Conservation (phyloP, 345 rosid species). For the Turnera subulata region DNA sequence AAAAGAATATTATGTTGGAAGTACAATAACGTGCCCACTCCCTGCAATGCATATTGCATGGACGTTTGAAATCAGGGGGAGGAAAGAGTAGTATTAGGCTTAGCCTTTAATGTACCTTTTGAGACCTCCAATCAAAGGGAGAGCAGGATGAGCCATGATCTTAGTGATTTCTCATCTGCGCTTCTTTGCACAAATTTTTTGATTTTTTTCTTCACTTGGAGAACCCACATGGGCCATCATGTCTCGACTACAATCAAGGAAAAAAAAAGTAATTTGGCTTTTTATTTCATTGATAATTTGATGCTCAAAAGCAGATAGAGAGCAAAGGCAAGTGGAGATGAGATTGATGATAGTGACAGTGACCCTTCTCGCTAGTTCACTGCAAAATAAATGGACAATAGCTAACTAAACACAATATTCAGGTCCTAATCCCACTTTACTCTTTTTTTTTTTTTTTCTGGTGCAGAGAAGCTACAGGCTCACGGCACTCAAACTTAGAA, state of each 20-base stretch:
- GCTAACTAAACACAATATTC: not conserved
- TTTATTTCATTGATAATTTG: not conserved
- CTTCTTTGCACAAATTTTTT: not conserved
- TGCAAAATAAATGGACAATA: too few relatives aligned
- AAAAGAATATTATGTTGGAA: conserved; percentile 9
- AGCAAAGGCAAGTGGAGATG: not conserved
- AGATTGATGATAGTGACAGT: not conserved
- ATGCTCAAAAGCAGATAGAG: not conserved
- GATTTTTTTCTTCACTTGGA: not conserved
- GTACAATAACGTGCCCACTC: conserved; percentile 3
- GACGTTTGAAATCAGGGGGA: conserved; percentile 12
- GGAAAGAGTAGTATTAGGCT: not conserved
- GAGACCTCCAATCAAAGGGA: conserved; percentile 14
- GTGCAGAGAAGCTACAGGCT: not conserved
- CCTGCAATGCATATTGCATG: not conserved
- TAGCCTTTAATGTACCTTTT: not conserved
- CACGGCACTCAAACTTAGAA: not conserved
- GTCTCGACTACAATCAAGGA: not conserved
- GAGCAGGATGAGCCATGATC: conserved; percentile 15
- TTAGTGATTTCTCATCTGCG: conserved; percentile 8
- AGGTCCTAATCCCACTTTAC: not conserved
- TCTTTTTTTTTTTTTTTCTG: not conserved
- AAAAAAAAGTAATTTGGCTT: conserved; percentile 10
- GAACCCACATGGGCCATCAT: not conserved
- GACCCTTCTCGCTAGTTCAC: not conserved